Conservation (phyloP, 2,329 filamentous ascomycete species). For the Leptoxyphium fumago region DNA sequence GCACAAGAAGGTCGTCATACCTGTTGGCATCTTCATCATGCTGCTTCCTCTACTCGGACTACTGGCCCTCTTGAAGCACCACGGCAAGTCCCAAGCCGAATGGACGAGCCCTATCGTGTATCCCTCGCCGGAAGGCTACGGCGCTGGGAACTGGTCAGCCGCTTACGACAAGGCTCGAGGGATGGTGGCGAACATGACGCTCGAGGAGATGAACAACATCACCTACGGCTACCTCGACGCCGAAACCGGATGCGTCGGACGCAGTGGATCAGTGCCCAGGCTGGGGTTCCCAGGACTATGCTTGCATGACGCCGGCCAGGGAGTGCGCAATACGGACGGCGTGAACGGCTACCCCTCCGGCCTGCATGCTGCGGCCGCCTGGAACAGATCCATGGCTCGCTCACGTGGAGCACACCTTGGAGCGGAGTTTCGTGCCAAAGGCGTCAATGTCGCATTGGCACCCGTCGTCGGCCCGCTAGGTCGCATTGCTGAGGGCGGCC, state of each 20-base stretch:
- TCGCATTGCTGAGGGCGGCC: constrained; percentile 51
- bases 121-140: constrained; percentile 19
- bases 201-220: constrained; percentile 23
- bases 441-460: constrained; percentile 52
- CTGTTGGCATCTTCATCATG: constrained; percentile 10
- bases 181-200: constrained; percentile 21
- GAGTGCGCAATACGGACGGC: constrained; percentile 27
- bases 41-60: constrained; percentile 17
- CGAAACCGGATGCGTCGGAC: constrained; percentile 22
- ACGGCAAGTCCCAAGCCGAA: constrained; percentile 8
- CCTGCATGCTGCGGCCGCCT: constrained; percentile 30
- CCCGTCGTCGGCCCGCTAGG: constrained; percentile 55
- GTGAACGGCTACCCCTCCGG: constrained; percentile 29
- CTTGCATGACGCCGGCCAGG: constrained; percentile 27
- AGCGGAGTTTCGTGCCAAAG: constrained; percentile 36
- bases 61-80: constrained; percentile 12
- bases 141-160: constrained; percentile 18
- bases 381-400: constrained; percentile 41
- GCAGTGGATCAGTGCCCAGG: constrained; percentile 20
- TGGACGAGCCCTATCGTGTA: constrained; percentile 15
- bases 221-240: constrained; percentile 18
- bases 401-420: constrained; percentile 39
- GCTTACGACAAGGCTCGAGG: constrained; percentile 18
- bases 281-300: constrained; percentile 27
- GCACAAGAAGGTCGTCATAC: constrained; percentile 12